phyloP scores from a whole-genome alignment of 192 early-diverging fungal genomes.

The Podila horticola region DNA sequence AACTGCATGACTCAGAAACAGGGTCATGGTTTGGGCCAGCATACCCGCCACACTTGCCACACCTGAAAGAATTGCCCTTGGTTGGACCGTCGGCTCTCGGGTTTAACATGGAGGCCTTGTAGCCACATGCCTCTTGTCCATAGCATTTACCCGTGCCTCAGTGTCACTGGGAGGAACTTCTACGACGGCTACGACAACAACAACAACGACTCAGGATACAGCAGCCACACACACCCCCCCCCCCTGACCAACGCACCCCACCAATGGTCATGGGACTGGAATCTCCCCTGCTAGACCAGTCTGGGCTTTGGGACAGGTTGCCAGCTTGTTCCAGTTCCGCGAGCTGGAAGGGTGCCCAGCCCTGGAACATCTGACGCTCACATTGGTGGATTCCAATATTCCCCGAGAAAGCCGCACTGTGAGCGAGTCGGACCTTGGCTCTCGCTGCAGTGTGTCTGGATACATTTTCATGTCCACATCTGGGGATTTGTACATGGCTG shows the following conservation, averaged over 20 bases:
- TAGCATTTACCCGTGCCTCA: not conserved
- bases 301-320: conserved; percentile 7
- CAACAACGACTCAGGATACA: not conserved
- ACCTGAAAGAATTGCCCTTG: not conserved
- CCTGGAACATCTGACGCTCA: conserved; percentile 4
- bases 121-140: not conserved
- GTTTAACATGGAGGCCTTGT: not conserved
- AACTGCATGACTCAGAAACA: not conserved
- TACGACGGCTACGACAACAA: not conserved
- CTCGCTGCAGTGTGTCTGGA: not conserved
- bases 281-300: conserved; percentile 1
- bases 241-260: not conserved
- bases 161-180: not conserved
- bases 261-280: conserved; percentile 28
- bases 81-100: not conserved
- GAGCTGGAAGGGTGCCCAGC: conserved; percentile 21
- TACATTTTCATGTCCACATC: not conserved
- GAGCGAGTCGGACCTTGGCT: not conserved
- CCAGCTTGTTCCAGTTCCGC: conserved; percentile 17
- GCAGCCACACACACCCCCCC: not conserved
- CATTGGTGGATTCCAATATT: not conserved
- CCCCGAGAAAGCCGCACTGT: not conserved
- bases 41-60: not conserved
- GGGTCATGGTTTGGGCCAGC: not conserved
- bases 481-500: not conserved